Conservation (phyloP, 2,329 filamentous ascomycete species). For the Aspergillus persii region DNA sequence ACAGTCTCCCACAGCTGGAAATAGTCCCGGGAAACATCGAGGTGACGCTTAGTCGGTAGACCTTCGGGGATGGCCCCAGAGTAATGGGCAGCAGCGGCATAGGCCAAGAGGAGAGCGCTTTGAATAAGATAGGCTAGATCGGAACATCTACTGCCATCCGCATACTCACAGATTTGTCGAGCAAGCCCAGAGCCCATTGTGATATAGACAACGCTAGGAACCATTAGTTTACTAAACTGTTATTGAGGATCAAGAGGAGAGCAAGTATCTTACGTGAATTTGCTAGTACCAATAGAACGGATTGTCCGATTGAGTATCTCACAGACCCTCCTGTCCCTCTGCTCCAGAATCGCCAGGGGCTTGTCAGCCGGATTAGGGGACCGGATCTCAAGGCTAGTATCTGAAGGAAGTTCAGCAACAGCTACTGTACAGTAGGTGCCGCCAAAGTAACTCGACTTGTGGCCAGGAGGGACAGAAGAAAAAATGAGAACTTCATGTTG, state of each 20-base stretch:
- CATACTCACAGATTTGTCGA: not conserved
- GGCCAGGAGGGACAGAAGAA: not conserved
- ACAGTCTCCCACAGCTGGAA: not conserved
- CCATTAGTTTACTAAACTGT: not conserved
- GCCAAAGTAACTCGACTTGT: slow-evolving; percentile 1
- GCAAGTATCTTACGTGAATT: not conserved
- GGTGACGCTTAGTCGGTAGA: too few relatives aligned
- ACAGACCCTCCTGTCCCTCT: not conserved
- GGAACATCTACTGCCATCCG: not conserved
- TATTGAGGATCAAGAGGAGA: not conserved
- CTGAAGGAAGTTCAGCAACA: not conserved
- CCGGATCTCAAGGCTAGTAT: not conserved
- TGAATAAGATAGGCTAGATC: not conserved
- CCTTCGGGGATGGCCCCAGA: too few relatives aligned
- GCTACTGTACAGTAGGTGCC: not conserved
- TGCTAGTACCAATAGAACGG: not conserved
- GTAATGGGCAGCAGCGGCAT: not conserved
- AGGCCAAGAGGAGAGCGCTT: not conserved
- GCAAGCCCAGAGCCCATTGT: not conserved
- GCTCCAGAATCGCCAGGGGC: not conserved
- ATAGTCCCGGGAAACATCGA: not conserved
- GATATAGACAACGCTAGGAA: not conserved
- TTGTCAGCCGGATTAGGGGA: not conserved
- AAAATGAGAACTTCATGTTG: not conserved
- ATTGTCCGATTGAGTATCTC: not conserved